Evolutionary conservation across 305 asterid species (phyloP).

Genomic region (Fraxinus sp.): DNA sequence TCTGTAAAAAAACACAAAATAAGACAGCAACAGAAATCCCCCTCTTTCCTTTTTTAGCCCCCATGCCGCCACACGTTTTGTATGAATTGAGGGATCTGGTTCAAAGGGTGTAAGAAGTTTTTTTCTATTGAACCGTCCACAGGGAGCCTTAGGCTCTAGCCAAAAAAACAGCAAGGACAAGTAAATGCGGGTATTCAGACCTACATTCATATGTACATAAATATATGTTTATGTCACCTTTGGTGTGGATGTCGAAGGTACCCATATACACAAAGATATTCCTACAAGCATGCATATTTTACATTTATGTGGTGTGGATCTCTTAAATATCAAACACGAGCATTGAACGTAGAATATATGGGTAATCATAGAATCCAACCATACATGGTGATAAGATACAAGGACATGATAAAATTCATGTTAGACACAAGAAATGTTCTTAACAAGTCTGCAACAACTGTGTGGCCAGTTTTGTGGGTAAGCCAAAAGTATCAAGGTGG

Average conservation of each 20-base stretch:
- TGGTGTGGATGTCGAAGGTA: background rate
- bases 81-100: no score
- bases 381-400: background rate
- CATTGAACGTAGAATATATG: background rate
- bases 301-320: constrained; percentile 4
- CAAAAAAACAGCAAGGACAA: background rate
- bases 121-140: background rate
- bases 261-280: constrained; percentile 4
- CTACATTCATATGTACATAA: background rate
- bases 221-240: background rate
- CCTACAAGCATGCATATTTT: background rate
- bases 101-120: background rate
- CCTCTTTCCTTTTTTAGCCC: no score
- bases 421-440: background rate
- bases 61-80: no score
- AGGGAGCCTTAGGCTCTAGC: background rate
- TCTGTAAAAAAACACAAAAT: background rate
- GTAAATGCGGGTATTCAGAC: background rate
- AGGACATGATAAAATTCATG: background rate
- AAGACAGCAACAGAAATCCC: background rate
- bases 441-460: background rate
- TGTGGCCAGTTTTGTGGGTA: background rate
- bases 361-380: background rate
- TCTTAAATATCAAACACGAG: constrained; percentile 17
- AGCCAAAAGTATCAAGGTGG: background rate